A percentile compares a stretch with the other conserved stretches of the same genome.
phyloP scores from a whole-genome alignment of 345 rosid species.

The Corchorus capsularis region DNA sequence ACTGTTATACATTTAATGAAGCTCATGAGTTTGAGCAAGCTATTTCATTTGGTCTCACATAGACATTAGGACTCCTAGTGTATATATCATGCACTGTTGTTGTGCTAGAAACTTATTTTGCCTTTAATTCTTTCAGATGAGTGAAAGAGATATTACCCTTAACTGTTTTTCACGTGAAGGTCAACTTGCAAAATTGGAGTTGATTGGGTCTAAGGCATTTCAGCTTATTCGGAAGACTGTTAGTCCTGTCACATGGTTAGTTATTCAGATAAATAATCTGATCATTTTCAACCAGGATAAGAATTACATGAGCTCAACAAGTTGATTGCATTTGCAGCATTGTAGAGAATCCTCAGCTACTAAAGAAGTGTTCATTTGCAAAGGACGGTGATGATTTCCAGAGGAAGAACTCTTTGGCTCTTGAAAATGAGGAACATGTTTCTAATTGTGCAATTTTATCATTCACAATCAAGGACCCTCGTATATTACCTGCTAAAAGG shows the following conservation, averaged over 20 bases:
- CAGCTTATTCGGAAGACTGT: conserved; percentile 64
- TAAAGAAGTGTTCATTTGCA: conserved; percentile 41
- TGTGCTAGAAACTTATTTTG: background rate
- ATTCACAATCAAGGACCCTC: conserved; percentile 63
- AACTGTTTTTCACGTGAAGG: conserved; percentile 77
- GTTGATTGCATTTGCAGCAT: conserved; percentile 42
- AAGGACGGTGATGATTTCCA: conserved; percentile 29
- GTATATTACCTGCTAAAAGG: conserved; percentile 35
- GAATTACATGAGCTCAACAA: conserved; percentile 3
- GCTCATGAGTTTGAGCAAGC: background rate
- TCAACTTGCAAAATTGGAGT: conserved; percentile 71
- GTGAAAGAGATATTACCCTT: conserved; percentile 44
- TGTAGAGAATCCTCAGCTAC: conserved; percentile 34
- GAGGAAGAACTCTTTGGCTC: conserved; percentile 24
- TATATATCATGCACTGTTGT: conserved; percentile 3
- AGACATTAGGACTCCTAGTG: background rate
- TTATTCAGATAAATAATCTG: conserved; percentile 15
- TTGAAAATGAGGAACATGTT: conserved; percentile 41
- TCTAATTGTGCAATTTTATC: conserved; percentile 45
- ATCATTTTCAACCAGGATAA: conserved; percentile 15
- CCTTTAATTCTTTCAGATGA: conserved; percentile 45
- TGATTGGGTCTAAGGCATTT: conserved; percentile 70
- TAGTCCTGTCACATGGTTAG: conserved; percentile 57
- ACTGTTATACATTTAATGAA: conserved; percentile 9
- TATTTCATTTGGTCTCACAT: background rate